Evolutionary conservation across 2,329 filamentous ascomycete genomes (phyloP), one percentile per base, ranked within the genome.

Genomic region (Monilinia vaccinii-corymbosi): DNA sequence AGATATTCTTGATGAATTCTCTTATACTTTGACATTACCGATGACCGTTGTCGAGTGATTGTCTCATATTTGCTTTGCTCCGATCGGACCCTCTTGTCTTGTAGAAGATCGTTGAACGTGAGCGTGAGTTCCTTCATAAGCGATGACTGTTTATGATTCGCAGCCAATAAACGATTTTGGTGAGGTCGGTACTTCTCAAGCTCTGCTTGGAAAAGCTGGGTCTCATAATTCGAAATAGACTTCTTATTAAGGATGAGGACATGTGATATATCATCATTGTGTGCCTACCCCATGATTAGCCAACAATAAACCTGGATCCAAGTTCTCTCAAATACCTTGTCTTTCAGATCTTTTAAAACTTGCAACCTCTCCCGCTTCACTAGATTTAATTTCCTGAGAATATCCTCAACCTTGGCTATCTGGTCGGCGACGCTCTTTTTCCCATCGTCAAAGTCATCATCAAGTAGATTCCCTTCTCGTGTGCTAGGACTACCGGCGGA

Each of bases 211-310:
- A 99, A 99, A 3, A 99, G 81, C 69, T 96, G 91, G 14, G 81
- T 86, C 73, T 99, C 94, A 69, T 94, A 93, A 70, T 91, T 96
- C 23, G 91, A 82, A 69, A 97, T 93, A 1, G 91, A 88, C 75
- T 97, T 99, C 73, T 97, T 97, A 79, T 99, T 99, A 61, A 99
- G 78, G 60, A 99, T 99, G 62, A 99, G 79, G 14, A 97, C 92
- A 70, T 96, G 94, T 6, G 92, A 97, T 64, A 99, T 99, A 70
- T 99, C 95, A 70, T 99, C 95, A 66, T 88, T 91, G 75, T 96
- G 93, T 57, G 93, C 87, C 93, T 97, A 57, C 11, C 52, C 13
- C 7, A 53, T 48, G 21, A 51, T 69, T 38, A 66, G 63, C 58
- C 25, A 52, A n/a, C 31, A 32, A 46, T 28, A 34, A 34, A 42